Evolutionary conservation across 805 yeast genomes (phyloP), one percentile per base, ranked within the genome.

Genomic region (Lipomyces starkeyi): DNA sequence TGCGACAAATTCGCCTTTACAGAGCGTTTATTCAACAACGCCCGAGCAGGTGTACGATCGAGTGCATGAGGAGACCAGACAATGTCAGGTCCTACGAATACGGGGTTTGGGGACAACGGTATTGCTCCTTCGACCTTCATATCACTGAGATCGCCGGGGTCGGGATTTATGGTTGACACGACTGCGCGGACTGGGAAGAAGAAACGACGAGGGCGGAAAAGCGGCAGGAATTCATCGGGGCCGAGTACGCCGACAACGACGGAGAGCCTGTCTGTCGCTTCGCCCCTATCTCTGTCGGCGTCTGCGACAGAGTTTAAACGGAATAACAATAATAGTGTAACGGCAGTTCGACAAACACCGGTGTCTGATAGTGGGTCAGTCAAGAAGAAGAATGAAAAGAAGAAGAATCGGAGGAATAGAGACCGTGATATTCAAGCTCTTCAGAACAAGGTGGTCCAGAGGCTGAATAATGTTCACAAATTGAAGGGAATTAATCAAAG

Each of bases 361-460:
- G 22, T 2, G 9, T 17, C 49, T 43, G 49, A 17, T 43, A 43
- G 49, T 43, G 49, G 22, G 22, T 43, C 49, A n/a, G 54, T 8
- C 34, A 58, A 57, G 62, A 62, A 57, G 27, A 58, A 4, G 66
- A 20, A 37, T 22, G 60, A 32, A 22, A 58, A 58, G 34, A 58
- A 59, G 56, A 20, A 37, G 27, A 63, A 40, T n/a, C 49, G 61
- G 29, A 37, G 40, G 55, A 58, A 58, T 9, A 52, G 55, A 5
- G 61, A 58, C 13, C 34, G 40, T 11, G 53, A 20, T 11, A 25
- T 58, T 22, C 54, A 58, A 13, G 13, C 32, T 34, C 17, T 58
- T n/a, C 47, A 58, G 35, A 43, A n/a, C 22, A 34, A 27, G 32
- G 29, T 58, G 20, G 25, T 37, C 22, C 25, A 35, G 43, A 35